Percentiles rank a stretch among this genome's conserved stretches.
phyloP scores from a whole-genome alignment of 345 rosid genomes.

The Citrus inodora region DNA sequence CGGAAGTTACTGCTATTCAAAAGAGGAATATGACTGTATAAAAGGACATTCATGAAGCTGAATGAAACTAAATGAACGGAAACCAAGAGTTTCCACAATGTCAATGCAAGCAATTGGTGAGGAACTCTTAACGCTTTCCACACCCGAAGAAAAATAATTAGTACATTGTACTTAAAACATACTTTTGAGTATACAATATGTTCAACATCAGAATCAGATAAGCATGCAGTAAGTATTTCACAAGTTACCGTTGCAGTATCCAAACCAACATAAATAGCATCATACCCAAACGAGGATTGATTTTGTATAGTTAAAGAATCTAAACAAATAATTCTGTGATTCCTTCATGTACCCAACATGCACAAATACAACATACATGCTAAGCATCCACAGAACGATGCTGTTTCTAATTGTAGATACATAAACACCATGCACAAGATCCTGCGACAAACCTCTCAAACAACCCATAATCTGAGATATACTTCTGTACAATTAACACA shows the following conservation, averaged over 20 bases:
- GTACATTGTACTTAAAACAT: background rate
- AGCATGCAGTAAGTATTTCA: background rate
- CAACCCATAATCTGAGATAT: background rate
- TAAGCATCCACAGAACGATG: background rate
- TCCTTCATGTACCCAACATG: background rate
- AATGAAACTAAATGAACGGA: background rate
- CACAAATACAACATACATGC: background rate
- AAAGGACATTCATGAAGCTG: background rate
- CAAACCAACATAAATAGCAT: background rate
- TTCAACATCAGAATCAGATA: slow-evolving; percentile 1
- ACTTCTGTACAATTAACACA: background rate
- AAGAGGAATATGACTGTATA: background rate
- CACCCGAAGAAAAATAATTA: background rate
- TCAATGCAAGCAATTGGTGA: background rate
- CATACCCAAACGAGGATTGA: background rate
- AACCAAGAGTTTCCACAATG: background rate
- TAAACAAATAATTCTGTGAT: background rate
- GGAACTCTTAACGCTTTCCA: background rate
- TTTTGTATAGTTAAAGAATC: background rate
- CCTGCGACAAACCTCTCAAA: background rate
- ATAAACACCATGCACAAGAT: background rate
- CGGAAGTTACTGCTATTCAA: background rate
- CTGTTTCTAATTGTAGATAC: background rate
- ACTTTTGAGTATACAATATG: background rate
- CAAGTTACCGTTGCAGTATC: background rate